phyloP scores from a whole-genome alignment of 306 rosid genomes.

The Medicago ruthenica region DNA sequence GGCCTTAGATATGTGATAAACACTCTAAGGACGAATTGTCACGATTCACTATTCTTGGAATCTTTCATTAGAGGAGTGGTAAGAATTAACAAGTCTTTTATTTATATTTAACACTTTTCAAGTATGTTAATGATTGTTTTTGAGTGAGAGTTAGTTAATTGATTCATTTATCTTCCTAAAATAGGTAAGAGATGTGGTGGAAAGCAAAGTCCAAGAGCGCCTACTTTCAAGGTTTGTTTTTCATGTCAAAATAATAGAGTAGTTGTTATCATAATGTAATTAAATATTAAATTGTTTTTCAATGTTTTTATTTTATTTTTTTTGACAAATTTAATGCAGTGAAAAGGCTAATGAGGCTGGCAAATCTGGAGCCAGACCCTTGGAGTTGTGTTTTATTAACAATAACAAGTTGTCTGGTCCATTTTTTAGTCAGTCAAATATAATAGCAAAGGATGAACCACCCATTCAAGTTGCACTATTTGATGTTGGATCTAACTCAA shows the following conservation, averaged over 20 bases:
- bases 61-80: constrained; percentile 55
- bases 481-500: constrained; percentile 50
- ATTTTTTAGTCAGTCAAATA: neutral
- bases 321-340: constrained; percentile 11
- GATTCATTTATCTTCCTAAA: constrained; percentile 30
- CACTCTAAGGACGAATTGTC: constrained; percentile 3
- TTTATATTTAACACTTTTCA: no score
- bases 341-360: neutral
- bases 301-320: no score
- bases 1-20: constrained; percentile 39
- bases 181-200: constrained; percentile 66
- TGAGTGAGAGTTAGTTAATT: neutral
- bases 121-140: neutral
- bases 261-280: neutral
- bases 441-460: constrained; percentile 40
- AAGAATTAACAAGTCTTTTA: neutral
- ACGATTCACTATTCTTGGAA: constrained; percentile 39
- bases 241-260: neutral
- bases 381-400: neutral
- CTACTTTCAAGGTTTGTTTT: constrained; percentile 57
- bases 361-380: neutral
- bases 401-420: neutral
- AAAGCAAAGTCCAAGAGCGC: constrained; percentile 29
- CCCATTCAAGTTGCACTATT: constrained; percentile 50
- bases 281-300: no score